These are phyloP conservation scores for Syzygium aqueum DNA, from an alignment of 345 rosid genomes.

Conservation along the genomic window DNA sequence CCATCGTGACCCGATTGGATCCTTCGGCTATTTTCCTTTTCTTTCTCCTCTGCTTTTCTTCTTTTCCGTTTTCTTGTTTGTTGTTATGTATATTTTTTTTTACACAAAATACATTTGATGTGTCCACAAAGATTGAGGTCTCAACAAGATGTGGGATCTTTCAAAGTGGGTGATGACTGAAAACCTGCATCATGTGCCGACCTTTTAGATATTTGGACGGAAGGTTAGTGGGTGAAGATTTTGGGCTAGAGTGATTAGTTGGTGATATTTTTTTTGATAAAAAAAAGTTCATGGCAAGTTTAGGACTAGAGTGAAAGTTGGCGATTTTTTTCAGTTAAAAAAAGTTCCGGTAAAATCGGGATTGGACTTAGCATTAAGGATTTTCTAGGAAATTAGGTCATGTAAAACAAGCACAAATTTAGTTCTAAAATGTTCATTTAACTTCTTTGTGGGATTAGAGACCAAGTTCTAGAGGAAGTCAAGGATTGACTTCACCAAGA, in stretches of 20 bases:
- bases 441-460: no score
- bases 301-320: no score
- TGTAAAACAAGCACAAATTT: no score
- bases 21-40: background rate
- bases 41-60: background rate
- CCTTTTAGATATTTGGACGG: background rate
- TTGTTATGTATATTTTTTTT: no score
- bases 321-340: no score
- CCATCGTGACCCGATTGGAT: background rate
- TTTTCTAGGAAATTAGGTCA: no score
- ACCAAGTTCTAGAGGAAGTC: no score
- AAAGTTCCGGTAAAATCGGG: no score
- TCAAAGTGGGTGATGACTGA: background rate
- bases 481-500: no score
- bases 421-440: no score
- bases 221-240: background rate
- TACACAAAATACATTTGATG: background rate
- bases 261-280: background rate
- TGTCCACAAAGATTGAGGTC: background rate
- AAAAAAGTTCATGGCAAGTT: no score
- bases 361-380: no score
- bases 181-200: background rate
- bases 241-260: background rate
- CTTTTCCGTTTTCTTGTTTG: background rate
- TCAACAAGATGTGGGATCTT: background rate